Conservation (phyloP, 78 protist species). For the Dictyostelium intermedium region DNA sequence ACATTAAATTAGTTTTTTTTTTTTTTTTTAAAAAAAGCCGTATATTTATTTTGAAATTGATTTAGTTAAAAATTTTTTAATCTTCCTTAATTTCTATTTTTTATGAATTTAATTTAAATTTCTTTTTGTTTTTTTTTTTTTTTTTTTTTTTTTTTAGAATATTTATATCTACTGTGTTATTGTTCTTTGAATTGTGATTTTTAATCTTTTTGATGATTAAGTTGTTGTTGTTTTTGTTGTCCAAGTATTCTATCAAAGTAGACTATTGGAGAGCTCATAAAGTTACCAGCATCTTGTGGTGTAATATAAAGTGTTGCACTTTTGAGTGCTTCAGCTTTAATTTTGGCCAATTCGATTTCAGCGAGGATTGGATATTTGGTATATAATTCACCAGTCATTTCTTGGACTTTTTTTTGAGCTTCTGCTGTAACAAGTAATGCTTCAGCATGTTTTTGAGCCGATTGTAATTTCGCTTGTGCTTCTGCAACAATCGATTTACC, state of each 20-base stretch:
- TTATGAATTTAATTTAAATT: background rate
- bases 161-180: no score
- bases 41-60: no score
- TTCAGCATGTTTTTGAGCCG: slow-evolving; percentile 44
- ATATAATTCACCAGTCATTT: slow-evolving; percentile 47
- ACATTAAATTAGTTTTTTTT: no score
- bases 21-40: no score
- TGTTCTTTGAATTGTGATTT: no score
- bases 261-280: slow-evolving; percentile 1
- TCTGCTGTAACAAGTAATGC: slow-evolving; percentile 26
- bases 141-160: no score
- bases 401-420: slow-evolving; percentile 34
- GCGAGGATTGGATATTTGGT: slow-evolving; percentile 14
- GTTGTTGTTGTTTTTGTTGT: background rate
- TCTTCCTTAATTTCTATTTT: no score
- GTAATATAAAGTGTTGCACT: slow-evolving; percentile 4
- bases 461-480: slow-evolving; percentile 23
- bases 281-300: slow-evolving; percentile 32
- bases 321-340: slow-evolving; percentile 11
- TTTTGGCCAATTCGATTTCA: slow-evolving; percentile 46
- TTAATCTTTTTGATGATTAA: no score
- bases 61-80: no score
- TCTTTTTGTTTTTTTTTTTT: no score
- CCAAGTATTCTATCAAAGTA: background rate
- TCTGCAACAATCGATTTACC: slow-evolving; percentile 10